These are phyloP conservation scores for Lathyrus oleraceus DNA, from an alignment of 306 rosid species.

Conservation along the genomic window DNA sequence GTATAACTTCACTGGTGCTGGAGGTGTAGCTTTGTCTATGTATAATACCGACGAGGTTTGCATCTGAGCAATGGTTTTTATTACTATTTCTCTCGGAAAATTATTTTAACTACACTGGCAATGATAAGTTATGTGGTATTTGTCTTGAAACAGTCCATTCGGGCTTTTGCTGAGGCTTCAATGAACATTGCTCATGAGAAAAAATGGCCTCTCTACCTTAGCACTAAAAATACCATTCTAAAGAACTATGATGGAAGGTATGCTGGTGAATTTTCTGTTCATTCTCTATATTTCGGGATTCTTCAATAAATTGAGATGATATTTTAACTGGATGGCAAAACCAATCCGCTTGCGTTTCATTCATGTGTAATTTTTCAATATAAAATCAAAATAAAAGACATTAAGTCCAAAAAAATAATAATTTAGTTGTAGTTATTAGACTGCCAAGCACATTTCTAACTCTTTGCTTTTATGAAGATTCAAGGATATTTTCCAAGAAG, in stretches of 20 bases:
- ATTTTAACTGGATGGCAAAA: neutral
- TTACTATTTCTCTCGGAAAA: conserved; percentile 16
- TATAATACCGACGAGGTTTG: conserved; percentile 94
- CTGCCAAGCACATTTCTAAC: conserved; percentile 10
- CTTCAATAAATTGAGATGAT: conserved; percentile 10
- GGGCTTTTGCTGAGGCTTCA: conserved; percentile 88
- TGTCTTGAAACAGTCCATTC: conserved; percentile 69
- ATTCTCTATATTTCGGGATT: conserved; percentile 19
- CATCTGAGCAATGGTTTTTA: conserved; percentile 7
- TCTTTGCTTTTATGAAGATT: conserved; percentile 59
- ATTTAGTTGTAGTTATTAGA: conserved; percentile 17
- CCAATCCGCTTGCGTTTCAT: too few species aligned
- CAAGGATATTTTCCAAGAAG: conserved; percentile 99
- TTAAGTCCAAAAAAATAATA: too few species aligned
- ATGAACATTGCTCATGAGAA: conserved; percentile 89
- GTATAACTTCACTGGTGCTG: conserved; percentile 79
- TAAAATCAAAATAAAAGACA: too few species aligned
- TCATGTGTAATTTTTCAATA: too few species aligned
- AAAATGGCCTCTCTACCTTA: conserved; percentile 95
- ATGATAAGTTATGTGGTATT: conserved; percentile 23
- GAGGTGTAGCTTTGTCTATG: conserved; percentile 92
- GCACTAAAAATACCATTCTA: conserved; percentile 95
- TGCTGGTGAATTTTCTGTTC: conserved; percentile 29
- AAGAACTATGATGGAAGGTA: conserved; percentile 99
- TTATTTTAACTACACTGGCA: neutral